Base-by-base conservation (phyloP, 2,329 filamentous ascomycete species). In the Coniosporium tulheliwenetii region DNA sequence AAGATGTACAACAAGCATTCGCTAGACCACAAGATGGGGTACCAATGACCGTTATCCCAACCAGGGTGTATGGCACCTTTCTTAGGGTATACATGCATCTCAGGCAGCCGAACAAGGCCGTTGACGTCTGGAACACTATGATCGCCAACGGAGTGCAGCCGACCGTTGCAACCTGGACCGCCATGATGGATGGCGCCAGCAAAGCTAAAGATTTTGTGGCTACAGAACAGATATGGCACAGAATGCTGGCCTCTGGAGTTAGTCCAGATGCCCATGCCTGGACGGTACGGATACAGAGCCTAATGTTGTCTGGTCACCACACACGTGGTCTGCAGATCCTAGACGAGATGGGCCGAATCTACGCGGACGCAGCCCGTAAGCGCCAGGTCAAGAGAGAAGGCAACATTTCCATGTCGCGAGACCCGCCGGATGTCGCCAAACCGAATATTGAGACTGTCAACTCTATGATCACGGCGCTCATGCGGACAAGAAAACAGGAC, bases 101-200 rank as follows among this genome's bases (percentile, higher is more conserved):
- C n/a, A 52, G 54, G 13, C 55, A 59, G 36, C 52, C 62, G 3
- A 48, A 61, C 30, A 52, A 57, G 9, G 68, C 71, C 1, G 61
- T 75, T n/a, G 59, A 68, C 26, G 62, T 74, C 2, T 77, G 73
- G 73, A 73, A 74, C 42, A 56, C 66, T 43, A 72, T 76, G 67
- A 52, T 70, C 10, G 54, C 60, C 36, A 57, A 71, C 39, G 73
- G 71, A 1, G 53, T 80, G 29, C 56, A 62, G 42, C 79, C 82
- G 10, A 77, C 69, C 5, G 50, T 79, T 41, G 70, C 64, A 48
- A 80, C 82, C 0, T 91, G 81, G 73, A 80, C 77, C 33, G 64
- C 73, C 36, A 81, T 91, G 71, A 73, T 91, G 48, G 68, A 74
- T 42, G 83, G 83, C 1, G 85, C 78, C 58, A 73, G 71, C 52